Evolutionary conservation across 495 filamentous ascomycete genomes (phyloP), one percentile per base, ranked within the genome.

Genomic region (Lasiosphaeria miniovina): DNA sequence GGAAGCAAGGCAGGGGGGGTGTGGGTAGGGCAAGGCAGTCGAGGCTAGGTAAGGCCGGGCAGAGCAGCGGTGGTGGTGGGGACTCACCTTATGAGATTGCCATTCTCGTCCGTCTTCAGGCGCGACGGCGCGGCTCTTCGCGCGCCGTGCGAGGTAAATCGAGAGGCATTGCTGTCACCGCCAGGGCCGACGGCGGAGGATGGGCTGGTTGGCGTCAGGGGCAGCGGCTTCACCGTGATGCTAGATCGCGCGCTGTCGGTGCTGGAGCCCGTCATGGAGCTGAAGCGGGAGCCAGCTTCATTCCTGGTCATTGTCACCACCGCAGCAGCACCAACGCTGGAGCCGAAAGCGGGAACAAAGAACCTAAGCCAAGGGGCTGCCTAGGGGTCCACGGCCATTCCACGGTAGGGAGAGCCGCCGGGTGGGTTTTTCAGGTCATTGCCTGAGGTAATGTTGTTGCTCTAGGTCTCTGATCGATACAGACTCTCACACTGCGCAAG

Each of bases 191-290:
- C 36, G 9, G 55, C 7, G 35, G 55, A 31, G 43, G 43, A 79
- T 5, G 58, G 36, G 52, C 32, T 49, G 73, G 72, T 82, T 54
- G 83, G 69, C 61, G 66, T 72, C 66, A 68, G 73, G 64, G 76
- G 71, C 55, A 74, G 53, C 54, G 74, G 78, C 68, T 78, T 83
- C 59, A 84, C 73, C 52, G 86, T 88, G 59, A 82, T 78, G 66
- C 69, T 81, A 54, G 84, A 86, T 55, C 79, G 76, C 66, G 77
- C 82, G 71, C 82, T 85, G 68, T 82, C 79, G 59, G 77, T 80
- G 72, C 80, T 80, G 49, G 84, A 81, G 80, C 83, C 84, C 74
- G 82, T 83, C 68, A 76, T 78, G 64, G 86, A 85, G 75, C 82
- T 85, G 78, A 84, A 80, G 68, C 84, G 80, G 63, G 68, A 74